A percentile compares a stretch with the other conserved stretches of the same genome.
phyloP scores from a whole-genome alignment of 1,284 basidiomycete species.

The Ganoderma lucidum region DNA sequence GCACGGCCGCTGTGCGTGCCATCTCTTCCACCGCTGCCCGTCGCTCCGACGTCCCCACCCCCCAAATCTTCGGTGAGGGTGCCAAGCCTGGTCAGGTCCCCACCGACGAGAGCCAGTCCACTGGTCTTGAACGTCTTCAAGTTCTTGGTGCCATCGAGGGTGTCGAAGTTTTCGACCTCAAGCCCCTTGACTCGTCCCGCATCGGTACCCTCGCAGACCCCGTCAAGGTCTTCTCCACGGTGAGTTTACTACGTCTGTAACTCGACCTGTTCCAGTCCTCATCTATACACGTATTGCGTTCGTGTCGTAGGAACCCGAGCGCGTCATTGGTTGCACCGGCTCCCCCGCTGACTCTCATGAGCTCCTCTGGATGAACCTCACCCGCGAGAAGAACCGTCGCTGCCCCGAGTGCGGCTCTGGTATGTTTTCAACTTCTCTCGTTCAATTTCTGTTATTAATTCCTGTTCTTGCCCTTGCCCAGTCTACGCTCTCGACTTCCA shows the following conservation, averaged over 20 bases:
- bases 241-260: conserved; percentile 53
- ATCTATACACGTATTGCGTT: conserved; percentile 18
- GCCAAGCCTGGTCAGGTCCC: conserved; percentile 82
- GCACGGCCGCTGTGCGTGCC: conserved; percentile 51
- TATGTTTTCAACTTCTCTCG: conserved; percentile 45
- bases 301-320: conserved; percentile 70
- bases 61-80: conserved; percentile 78
- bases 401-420: conserved; percentile 94
- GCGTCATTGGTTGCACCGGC: conserved; percentile 92
- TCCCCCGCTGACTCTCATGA: conserved; percentile 93
- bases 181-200: conserved; percentile 86
- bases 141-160: conserved; percentile 90
- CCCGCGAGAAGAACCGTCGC: conserved; percentile 73
- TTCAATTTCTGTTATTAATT: conserved; percentile 18
- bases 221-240: conserved; percentile 88
- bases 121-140: conserved; percentile 97
- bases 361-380: conserved; percentile 82
- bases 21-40: conserved; percentile 63
- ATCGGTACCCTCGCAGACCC: conserved; percentile 91
- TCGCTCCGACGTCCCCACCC: conserved; percentile 63
- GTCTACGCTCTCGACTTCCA: conserved; percentile 70
- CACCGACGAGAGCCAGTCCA: conserved; percentile 90
- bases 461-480: conserved; percentile 35
- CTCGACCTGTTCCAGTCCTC: conserved; percentile 14
- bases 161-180: conserved; percentile 90